These are phyloP conservation scores for Rhodotorula sp. DNA, from an alignment of 1,284 basidiomycete genomes.

Conservation along the genomic window DNA sequence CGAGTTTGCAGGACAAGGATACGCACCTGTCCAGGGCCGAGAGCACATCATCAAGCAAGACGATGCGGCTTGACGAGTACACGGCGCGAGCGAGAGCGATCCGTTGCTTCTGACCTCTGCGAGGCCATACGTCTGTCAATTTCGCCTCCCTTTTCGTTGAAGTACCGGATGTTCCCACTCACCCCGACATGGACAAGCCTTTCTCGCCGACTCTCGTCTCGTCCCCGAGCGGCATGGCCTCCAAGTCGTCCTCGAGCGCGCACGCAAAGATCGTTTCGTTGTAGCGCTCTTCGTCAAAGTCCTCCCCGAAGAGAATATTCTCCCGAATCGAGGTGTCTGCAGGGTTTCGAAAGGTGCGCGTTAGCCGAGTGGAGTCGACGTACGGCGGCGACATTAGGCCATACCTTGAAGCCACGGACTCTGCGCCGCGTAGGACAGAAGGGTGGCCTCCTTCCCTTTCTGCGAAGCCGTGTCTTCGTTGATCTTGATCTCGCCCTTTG, in stretches of 20 bases:
- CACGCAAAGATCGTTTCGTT: conserved; percentile 33
- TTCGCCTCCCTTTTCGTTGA: neutral
- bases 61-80: conserved; percentile 54
- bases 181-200: conserved; percentile 36
- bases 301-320: conserved; percentile 39
- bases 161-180: neutral
- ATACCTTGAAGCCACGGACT: conserved; percentile 34
- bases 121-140: conserved; percentile 52
- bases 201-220: conserved; percentile 29
- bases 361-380: neutral
- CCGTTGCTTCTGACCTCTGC: conserved; percentile 84
- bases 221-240: conserved; percentile 32
- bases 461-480: neutral
- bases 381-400: neutral
- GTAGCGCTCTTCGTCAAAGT: conserved; percentile 39
- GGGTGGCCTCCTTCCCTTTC: neutral
- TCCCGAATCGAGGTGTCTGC: conserved; percentile 28
- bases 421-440: conserved; percentile 27
- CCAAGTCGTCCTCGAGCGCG: conserved; percentile 33
- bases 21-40: conserved; percentile 38
- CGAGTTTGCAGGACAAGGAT: neutral
- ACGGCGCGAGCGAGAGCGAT: conserved; percentile 87
- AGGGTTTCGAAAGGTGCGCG: rapidly evolving
- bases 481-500: conserved; percentile 13
- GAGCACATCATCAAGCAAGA: conserved; percentile 44